Evolutionary conservation across 345 rosid species (phyloP).

Genomic region (Citrus unshiu): DNA sequence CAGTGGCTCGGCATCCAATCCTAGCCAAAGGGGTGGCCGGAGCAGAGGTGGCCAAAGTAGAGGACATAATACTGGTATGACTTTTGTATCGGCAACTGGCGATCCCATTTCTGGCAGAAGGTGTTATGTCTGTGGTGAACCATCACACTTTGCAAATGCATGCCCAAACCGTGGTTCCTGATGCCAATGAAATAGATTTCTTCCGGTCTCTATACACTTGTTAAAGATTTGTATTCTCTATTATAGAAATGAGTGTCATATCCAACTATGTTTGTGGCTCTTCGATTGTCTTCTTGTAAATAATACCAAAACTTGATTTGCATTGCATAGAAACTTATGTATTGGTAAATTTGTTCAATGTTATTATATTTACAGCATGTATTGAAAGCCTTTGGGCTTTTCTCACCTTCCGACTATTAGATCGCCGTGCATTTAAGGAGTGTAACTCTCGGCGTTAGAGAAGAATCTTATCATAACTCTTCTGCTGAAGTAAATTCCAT

Average conservation of each 20-base stretch:
- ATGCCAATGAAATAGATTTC: not conserved
- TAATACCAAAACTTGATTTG: too few species aligned
- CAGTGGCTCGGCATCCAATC: conserved; percentile 28
- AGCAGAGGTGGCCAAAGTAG: conserved; percentile 43
- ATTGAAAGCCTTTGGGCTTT: too few species aligned
- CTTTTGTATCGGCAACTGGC: conserved; percentile 86
- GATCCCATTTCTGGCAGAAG: conserved; percentile 72
- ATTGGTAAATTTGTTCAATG: too few species aligned
- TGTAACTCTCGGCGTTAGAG: too few species aligned
- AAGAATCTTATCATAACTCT: too few species aligned
- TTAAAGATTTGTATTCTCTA: not conserved
- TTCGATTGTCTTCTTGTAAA: not conserved
- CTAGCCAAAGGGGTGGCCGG: conserved; percentile 42
- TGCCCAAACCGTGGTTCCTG: conserved; percentile 72
- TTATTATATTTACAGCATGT: too few species aligned
- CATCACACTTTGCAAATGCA: conserved; percentile 82
- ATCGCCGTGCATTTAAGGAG: too few species aligned
- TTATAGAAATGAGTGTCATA: not conserved
- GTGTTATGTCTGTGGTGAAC: conserved; percentile 89
- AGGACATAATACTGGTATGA: conserved; percentile 29
- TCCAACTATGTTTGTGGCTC: not conserved
- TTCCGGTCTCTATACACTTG: not conserved
- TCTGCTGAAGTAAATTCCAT: too few species aligned
- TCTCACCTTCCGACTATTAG: too few species aligned
- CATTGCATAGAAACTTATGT: too few species aligned